These are phyloP conservation scores for Chrysosphaeria jannelii DNA, from an alignment of 2,329 filamentous ascomycete genomes.

Conservation along the genomic window DNA sequence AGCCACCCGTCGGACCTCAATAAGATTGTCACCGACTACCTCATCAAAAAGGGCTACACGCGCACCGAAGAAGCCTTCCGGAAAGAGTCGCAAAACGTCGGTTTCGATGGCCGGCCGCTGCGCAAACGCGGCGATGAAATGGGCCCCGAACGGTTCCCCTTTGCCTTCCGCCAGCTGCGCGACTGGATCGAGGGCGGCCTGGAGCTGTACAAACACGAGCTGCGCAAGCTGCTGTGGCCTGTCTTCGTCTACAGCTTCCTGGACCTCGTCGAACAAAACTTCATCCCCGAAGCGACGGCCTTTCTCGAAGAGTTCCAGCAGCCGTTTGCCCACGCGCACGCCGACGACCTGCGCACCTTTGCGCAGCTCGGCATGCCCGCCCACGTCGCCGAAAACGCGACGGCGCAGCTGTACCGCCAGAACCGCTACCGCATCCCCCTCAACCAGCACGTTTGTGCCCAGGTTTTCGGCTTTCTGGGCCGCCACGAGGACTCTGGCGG, in stretches of 20 bases:
- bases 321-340: constrained; percentile 47
- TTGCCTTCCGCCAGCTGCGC: constrained; percentile 41
- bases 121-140: constrained; percentile 31
- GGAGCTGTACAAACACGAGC: constrained; percentile 87
- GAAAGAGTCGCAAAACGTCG: constrained; percentile 62
- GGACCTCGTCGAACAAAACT: constrained; percentile 43
- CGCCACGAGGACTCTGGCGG: constrained; percentile 61
- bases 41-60: constrained; percentile 83
- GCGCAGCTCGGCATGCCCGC: constrained; percentile 42
- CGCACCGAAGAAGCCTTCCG: constrained; percentile 78
- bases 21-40: constrained; percentile 89
- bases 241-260: constrained; percentile 83
- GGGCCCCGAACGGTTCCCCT: constrained; percentile 48
- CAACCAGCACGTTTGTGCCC: constrained; percentile 58
- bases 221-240: constrained; percentile 71
- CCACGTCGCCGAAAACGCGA: constrained; percentile 46
- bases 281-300: constrained; percentile 36
- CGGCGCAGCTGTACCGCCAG: constrained; percentile 52
- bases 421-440: constrained; percentile 77
- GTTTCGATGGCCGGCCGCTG: constrained; percentile 51
- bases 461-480: constrained; percentile 68
- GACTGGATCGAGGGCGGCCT: constrained; percentile 77
- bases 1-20: constrained; percentile 51
- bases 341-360: constrained; percentile 52
- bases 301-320: constrained; percentile 40